phyloP scores from a whole-genome alignment of 2,329 filamentous ascomycete species.

The Colletotrichum chlorophyti region DNA sequence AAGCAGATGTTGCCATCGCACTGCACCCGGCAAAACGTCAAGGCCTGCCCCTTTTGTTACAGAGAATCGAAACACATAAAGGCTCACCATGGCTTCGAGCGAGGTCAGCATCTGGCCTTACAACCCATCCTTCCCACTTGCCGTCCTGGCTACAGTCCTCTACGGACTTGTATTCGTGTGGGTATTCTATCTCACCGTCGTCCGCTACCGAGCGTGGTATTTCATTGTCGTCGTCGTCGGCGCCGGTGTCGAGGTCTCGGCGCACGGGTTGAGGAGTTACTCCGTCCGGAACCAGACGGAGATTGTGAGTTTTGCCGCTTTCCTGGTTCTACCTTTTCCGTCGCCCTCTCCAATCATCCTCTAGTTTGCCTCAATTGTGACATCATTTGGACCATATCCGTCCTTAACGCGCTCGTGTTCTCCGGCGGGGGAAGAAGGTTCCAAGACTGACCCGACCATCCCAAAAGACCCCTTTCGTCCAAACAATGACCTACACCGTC shows the following conservation, averaged over 20 bases:
- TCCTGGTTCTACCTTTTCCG: background rate
- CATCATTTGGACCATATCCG: no score
- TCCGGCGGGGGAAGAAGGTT: no score
- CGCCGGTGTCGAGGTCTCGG: conserved; percentile 47
- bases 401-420: no score
- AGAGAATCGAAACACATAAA: no score
- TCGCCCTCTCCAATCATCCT: no score
- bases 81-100: background rate
- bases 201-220: conserved; percentile 49
- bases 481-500: conserved; percentile 49
- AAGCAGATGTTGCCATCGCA: no score
- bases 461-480: conserved; percentile 6
- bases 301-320: conserved; percentile 37
- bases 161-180: conserved; percentile 46
- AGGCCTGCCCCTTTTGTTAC: no score
- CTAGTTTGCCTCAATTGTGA: no score
- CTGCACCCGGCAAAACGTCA: no score
- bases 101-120: conserved; percentile 47
- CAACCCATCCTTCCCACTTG: conserved; percentile 48
- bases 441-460: no score
- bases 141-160: conserved; percentile 48
- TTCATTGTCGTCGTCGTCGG: conserved; percentile 51
- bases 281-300: conserved; percentile 42
- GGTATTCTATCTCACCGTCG: conserved; percentile 48
- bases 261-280: conserved; percentile 46